Conservation (phyloP, 2,329 filamentous ascomycete species). For the Fusarium tanahbumbuense region DNA sequence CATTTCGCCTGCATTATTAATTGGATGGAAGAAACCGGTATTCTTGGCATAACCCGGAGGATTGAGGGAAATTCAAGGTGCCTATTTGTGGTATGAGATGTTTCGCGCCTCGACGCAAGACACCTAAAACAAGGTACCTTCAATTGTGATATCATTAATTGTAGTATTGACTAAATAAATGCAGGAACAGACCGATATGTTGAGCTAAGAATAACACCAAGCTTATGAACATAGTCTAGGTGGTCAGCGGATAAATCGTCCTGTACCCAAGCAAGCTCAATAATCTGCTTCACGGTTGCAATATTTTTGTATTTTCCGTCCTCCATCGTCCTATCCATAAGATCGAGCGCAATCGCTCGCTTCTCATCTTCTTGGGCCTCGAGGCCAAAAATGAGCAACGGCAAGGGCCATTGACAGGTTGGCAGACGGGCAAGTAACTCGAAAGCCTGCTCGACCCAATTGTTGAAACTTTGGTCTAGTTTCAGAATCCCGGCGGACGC, state of each 20-base stretch:
- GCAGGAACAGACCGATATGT: slow-evolving; percentile 19
- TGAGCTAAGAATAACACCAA: slow-evolving; percentile 30
- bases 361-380: slow-evolving; percentile 43
- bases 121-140: too few relatives aligned
- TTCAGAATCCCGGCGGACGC: slow-evolving; percentile 23
- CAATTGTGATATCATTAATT: neutral
- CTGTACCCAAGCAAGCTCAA: slow-evolving; percentile 51
- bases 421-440: slow-evolving; percentile 31
- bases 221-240: slow-evolving; percentile 17
- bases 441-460: slow-evolving; percentile 45
- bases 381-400: slow-evolving; percentile 40
- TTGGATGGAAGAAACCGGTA: neutral
- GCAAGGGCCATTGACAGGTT: slow-evolving; percentile 40
- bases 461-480: slow-evolving; percentile 12
- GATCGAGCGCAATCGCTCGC: slow-evolving; percentile 28
- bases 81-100: neutral
- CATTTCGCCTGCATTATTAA: neutral
- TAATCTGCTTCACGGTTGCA: slow-evolving; percentile 32
- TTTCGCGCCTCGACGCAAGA: neutral
- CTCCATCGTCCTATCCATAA: slow-evolving; percentile 45
- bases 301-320: slow-evolving; percentile 36
- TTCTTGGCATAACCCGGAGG: neutral
- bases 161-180: neutral
- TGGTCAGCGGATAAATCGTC: slow-evolving; percentile 44
- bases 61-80: neutral